phyloP scores from a whole-genome alignment of 352 stramenopile species.

The Pythium insidiosum region DNA sequence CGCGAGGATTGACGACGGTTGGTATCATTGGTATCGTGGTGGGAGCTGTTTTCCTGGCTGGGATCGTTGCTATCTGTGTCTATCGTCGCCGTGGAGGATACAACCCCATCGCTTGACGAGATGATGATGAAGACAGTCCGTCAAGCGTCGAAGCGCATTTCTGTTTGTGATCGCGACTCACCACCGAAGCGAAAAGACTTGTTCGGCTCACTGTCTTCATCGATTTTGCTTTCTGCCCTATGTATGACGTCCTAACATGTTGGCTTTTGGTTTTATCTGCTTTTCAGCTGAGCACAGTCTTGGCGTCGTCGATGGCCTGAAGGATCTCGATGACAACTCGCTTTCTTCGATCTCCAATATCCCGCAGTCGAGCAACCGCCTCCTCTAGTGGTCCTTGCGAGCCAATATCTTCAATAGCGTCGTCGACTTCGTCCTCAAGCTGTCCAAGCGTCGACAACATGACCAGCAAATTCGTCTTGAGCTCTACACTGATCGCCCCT shows the following conservation, averaged over 20 bases:
- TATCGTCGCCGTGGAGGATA: constrained; percentile 36
- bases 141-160: constrained; percentile 10
- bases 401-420: constrained; percentile 2
- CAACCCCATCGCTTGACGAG: constrained; percentile 26
- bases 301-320: neutral
- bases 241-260: neutral
- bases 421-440: constrained; percentile 3
- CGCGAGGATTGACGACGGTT: constrained; percentile 10
- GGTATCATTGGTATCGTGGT: constrained; percentile 39
- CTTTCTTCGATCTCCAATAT: neutral
- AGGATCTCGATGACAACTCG: neutral
- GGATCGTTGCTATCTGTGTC: constrained; percentile 32
- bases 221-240: neutral
- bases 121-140: neutral
- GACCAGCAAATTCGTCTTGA: neutral
- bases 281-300: neutral
- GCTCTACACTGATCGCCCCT: no score
- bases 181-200: neutral
- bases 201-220: neutral
- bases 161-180: constrained; percentile 1
- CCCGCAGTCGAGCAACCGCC: neutral
- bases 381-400: neutral
- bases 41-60: constrained; percentile 28
- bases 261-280: constrained; percentile 1
- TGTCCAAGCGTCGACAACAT: neutral